Percentiles rank a stretch among this genome's conserved stretches.
These are phyloP conservation scores for Coemansia sp. DNA, from an alignment of 192 early-diverging fungal species.

Conservation along the genomic window DNA sequence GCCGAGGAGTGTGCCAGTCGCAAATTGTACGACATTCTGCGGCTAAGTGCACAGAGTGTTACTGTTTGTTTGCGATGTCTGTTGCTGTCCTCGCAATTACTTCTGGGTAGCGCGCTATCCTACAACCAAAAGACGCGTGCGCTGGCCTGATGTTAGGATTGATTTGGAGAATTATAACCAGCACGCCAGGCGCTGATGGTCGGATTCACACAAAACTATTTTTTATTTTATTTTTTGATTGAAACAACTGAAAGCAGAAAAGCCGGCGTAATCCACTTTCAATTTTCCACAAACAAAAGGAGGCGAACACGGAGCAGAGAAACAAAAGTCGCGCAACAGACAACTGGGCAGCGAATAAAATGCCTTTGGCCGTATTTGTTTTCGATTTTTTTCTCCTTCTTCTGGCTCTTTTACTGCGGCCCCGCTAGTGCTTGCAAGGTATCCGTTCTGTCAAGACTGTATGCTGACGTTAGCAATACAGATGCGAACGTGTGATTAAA, in stretches of 20 bases:
- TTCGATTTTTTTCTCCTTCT: neutral
- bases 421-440: neutral
- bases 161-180: neutral
- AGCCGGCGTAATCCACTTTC: neutral
- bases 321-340: neutral
- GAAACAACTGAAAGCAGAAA: neutral
- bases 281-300: neutral
- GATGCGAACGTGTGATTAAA: neutral
- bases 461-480: neutral
- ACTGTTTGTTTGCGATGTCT: constrained; percentile 4
- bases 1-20: constrained; percentile 49
- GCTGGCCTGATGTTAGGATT: neutral
- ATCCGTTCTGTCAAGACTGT: neutral
- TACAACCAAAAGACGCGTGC: neutral
- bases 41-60: neutral
- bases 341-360: neutral
- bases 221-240: neutral
- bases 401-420: neutral
- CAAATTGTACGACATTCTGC: constrained; percentile 40
- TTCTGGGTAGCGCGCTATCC: neutral
- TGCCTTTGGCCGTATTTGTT: neutral
- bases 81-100: constrained; percentile 10
- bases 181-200: neutral
- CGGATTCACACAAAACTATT: neutral
- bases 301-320: neutral